A percentile compares a stretch with the other conserved stretches of the same genome.
Evolutionary conservation across 2,329 filamentous ascomycete genomes (phyloP).

Genomic region (Ramichloridium luteum): DNA sequence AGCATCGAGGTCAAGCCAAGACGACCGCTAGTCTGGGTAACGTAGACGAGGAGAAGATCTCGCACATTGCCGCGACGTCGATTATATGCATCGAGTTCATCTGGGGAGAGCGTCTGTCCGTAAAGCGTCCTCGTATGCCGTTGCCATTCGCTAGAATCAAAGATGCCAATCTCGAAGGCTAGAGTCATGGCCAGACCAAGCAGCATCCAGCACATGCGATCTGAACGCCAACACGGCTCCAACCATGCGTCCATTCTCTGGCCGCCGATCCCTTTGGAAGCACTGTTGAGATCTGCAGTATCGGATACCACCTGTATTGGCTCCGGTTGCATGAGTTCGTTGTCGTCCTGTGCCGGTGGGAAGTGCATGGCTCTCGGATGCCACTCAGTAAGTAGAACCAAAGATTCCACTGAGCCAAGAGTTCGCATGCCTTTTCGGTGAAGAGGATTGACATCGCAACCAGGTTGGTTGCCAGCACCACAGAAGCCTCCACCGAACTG

Average conservation of each 20-base stretch:
- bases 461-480: slow-evolving; percentile 55
- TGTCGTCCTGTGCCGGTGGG: slow-evolving; percentile 57
- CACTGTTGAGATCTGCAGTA: slow-evolving; percentile 44
- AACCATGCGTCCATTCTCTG: slow-evolving; percentile 89
- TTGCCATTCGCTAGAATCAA: slow-evolving; percentile 63
- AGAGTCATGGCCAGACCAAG: slow-evolving; percentile 81
- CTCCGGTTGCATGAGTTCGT: slow-evolving; percentile 53
- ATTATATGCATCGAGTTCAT: slow-evolving; percentile 62
- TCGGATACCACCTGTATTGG: slow-evolving; percentile 52
- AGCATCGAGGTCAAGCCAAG: slow-evolving; percentile 92
- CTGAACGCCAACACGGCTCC: slow-evolving; percentile 81
- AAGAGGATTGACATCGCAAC: slow-evolving; percentile 51
- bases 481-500: slow-evolving; percentile 84
- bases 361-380: slow-evolving; percentile 91
- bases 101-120: slow-evolving; percentile 25
- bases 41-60: slow-evolving; percentile 75
- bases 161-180: slow-evolving; percentile 88
- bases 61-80: slow-evolving; percentile 72
- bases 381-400: slow-evolving; percentile 94
- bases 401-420: slow-evolving; percentile 82
- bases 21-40: slow-evolving; percentile 84
- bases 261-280: slow-evolving; percentile 54
- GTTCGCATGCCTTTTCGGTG: slow-evolving; percentile 63
- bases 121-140: slow-evolving; percentile 39
- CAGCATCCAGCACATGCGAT: slow-evolving; percentile 97